phyloP scores from a whole-genome alignment of 129 eudicot genomes.

The Saussurea involucrata region DNA sequence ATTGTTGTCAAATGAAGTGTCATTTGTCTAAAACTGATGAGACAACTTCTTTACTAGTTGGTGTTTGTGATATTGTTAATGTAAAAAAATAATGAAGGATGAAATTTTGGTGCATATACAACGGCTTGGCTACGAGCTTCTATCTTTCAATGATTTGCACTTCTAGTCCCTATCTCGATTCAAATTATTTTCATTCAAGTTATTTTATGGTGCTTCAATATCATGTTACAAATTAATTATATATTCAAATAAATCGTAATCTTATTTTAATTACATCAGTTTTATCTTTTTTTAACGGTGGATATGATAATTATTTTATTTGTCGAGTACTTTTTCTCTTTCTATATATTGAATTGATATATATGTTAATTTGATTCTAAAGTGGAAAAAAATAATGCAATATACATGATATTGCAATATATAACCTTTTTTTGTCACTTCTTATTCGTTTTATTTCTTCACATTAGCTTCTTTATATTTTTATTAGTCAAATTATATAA shows the following conservation, averaged over 20 bases:
- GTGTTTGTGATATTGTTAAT: no score
- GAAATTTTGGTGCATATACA: no score
- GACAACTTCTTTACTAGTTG: no score
- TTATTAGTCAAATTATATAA: neutral
- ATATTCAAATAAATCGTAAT: neutral
- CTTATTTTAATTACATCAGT: neutral
- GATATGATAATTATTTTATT: no score
- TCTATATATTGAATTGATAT: neutral
- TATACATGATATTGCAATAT: no score
- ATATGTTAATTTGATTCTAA: neutral
- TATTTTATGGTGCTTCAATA: neutral
- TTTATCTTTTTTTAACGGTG: neutral
- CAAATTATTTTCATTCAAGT: no score
- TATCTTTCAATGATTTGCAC: neutral
- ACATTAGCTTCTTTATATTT: no score
- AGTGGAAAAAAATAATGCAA: neutral
- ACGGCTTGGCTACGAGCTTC: neutral
- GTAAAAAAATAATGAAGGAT: no score
- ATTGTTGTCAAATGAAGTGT: no score
- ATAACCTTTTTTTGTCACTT: neutral
- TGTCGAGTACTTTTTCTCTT: no score
- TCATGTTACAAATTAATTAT: neutral
- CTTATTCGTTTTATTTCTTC: neutral
- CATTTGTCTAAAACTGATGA: no score
- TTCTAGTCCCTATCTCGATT: neutral